Conservation (phyloP, 2,329 filamentous ascomycete species). For the Epichloe bromicola region DNA sequence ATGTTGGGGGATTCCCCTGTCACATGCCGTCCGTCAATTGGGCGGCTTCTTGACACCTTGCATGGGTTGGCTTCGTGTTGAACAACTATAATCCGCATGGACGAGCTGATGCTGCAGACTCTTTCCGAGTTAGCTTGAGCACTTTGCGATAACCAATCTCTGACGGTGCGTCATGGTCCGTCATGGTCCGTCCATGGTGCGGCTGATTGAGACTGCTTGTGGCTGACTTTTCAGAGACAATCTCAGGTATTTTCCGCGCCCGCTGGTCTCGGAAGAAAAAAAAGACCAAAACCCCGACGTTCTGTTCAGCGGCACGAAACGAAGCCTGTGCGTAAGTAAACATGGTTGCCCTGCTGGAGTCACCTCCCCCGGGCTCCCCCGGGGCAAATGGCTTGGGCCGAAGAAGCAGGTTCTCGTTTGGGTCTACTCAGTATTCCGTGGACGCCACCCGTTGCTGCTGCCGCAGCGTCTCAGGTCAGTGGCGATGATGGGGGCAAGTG, state of each 20-base stretch:
- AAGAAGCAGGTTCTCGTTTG: neutral
- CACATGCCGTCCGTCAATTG: no score
- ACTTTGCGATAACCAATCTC: no score
- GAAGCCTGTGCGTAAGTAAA: neutral
- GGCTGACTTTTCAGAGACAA: no score
- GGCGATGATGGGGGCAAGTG: neutral
- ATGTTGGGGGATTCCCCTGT: neutral
- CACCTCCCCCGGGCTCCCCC: neutral
- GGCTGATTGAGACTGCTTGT: no score
- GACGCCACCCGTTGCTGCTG: no score
- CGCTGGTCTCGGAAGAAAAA: no score
- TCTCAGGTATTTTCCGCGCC: no score
- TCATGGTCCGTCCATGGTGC: neutral
- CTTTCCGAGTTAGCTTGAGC: no score
- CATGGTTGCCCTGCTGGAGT: neutral
- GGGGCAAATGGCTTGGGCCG: neutral
- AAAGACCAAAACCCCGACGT: neutral
- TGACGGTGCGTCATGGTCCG: no score
- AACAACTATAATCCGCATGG: neutral
- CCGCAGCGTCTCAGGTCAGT: no score
- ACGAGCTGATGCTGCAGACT: no score
- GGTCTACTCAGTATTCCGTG: neutral
- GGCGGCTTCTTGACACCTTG: neutral
- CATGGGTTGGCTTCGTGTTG: conserved; percentile 2
- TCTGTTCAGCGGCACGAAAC: neutral